Evolutionary conservation across 495 filamentous ascomycete genomes (phyloP).

Genomic region (Penicillium macrosclerotiorum): DNA sequence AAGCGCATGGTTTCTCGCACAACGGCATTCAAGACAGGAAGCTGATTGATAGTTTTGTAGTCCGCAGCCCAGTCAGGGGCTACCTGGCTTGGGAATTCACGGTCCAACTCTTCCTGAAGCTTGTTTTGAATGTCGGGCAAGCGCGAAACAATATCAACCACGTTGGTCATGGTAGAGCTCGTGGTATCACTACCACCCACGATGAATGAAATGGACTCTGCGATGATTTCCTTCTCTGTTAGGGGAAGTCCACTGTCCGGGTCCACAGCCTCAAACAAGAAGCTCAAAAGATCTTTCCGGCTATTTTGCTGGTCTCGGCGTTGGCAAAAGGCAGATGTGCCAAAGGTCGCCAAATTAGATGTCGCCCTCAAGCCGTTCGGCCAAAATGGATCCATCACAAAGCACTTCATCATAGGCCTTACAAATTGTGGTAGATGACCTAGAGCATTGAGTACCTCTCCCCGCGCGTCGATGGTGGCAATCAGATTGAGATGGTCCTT

Average conservation of each 20-base stretch:
- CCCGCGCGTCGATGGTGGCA: constrained; percentile 1
- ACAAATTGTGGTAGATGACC: neutral
- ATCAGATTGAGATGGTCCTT: constrained; percentile 1
- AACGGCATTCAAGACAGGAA: constrained; percentile 4
- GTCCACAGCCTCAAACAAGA: neutral
- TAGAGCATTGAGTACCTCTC: too few relatives aligned
- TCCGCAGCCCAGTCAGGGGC: neutral
- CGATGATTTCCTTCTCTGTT: constrained; percentile 7
- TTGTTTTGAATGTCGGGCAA: neutral
- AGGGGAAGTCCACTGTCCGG: constrained; percentile 1
- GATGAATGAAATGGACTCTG: constrained; percentile 6
- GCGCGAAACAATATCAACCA: constrained; percentile 5
- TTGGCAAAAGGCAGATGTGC: too few relatives aligned
- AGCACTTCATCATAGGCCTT: neutral
- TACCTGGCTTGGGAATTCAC: neutral
- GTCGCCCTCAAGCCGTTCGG: too few relatives aligned
- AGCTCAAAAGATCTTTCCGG: neutral
- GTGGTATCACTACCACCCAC: constrained; percentile 8
- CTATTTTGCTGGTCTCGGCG: too few relatives aligned
- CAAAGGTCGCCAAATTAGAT: too few relatives aligned
- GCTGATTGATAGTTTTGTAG: neutral
- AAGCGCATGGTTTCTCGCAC: constrained; percentile 5
- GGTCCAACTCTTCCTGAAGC: neutral
- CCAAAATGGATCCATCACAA: neutral
- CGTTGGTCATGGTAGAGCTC: constrained; percentile 3